Conservation (phyloP, 306 rosid genomes). For the Citrullus amarus region DNA sequence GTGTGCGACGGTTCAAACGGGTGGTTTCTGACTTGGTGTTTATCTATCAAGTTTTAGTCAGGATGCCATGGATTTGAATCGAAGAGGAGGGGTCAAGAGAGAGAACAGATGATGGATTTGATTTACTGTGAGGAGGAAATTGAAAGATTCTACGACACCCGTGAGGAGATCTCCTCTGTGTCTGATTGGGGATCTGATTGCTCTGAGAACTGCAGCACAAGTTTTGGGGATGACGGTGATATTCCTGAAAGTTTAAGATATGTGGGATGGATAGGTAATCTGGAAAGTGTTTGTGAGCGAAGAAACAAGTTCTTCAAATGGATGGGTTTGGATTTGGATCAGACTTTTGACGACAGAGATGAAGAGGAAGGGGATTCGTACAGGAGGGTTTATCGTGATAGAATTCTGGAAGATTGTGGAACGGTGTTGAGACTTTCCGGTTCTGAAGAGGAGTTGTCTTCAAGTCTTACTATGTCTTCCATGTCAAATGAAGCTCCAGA, state of each 20-base stretch:
- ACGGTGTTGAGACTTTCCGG: slow-evolving; percentile 32
- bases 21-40: slow-evolving; percentile 1
- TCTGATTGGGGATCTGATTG: slow-evolving; percentile 45
- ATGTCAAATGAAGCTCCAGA: slow-evolving; percentile 23
- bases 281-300: slow-evolving; percentile 44
- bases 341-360: slow-evolving; percentile 14
- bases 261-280: slow-evolving; percentile 31
- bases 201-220: slow-evolving; percentile 31
- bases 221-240: slow-evolving; percentile 10
- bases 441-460: slow-evolving; percentile 24
- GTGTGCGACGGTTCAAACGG: neutral
- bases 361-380: neutral
- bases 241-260: slow-evolving; percentile 9
- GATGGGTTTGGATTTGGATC: slow-evolving; percentile 39
- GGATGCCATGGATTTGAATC: slow-evolving; percentile 24
- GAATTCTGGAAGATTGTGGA: slow-evolving; percentile 31
- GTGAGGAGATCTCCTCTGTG: slow-evolving; percentile 59
- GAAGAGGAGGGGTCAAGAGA: neutral
- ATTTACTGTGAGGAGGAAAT: slow-evolving; percentile 22
- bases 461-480: slow-evolving; percentile 23
- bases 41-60: slow-evolving; percentile 7
- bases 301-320: slow-evolving; percentile 51
- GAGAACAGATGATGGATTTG: slow-evolving; percentile 15
- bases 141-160: slow-evolving; percentile 56
- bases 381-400: slow-evolving; percentile 20